These are phyloP conservation scores for Fereydounia khargensis DNA, from an alignment of 1,284 basidiomycete genomes.

Conservation along the genomic window DNA sequence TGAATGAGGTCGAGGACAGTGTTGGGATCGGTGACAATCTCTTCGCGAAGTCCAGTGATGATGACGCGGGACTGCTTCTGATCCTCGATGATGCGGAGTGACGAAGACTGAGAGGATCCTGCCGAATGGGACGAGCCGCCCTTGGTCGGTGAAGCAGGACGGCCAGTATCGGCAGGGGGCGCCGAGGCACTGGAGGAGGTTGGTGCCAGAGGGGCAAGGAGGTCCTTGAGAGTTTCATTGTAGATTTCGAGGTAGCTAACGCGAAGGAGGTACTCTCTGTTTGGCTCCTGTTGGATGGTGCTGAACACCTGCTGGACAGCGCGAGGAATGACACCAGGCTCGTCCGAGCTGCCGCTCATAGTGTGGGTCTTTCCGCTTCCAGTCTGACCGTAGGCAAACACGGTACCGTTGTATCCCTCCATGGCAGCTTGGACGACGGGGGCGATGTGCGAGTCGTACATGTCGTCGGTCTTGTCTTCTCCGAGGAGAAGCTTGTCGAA, in stretches of 20 bases:
- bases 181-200: slow-evolving; percentile 5
- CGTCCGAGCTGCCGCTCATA: slow-evolving; percentile 73
- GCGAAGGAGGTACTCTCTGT: slow-evolving; percentile 60
- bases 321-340: slow-evolving; percentile 91
- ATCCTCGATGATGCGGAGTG: slow-evolving; percentile 54
- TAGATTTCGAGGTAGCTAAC: slow-evolving; percentile 66
- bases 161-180: slow-evolving; percentile 16
- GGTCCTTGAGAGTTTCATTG: slow-evolving; percentile 64
- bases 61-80: slow-evolving; percentile 59
- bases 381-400: slow-evolving; percentile 87
- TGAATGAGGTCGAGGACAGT: slow-evolving; percentile 68
- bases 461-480: slow-evolving; percentile 26
- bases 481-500: slow-evolving; percentile 47
- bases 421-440: slow-evolving; percentile 71
- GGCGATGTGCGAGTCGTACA: slow-evolving; percentile 61
- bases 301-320: slow-evolving; percentile 69
- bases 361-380: slow-evolving; percentile 73
- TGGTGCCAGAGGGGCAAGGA: slow-evolving; percentile 51
- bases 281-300: slow-evolving; percentile 46
- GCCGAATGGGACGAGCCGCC: slow-evolving; percentile 17
- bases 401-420: slow-evolving; percentile 93
- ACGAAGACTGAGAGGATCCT: slow-evolving; percentile 5
- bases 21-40: slow-evolving; percentile 61
- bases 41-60: slow-evolving; percentile 61
- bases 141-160: slow-evolving; percentile 23